Evolutionary conservation across 1,139 yeast species (phyloP), one percentile per base, ranked within the genome.

Genomic region (Geotrichum restrictum): DNA sequence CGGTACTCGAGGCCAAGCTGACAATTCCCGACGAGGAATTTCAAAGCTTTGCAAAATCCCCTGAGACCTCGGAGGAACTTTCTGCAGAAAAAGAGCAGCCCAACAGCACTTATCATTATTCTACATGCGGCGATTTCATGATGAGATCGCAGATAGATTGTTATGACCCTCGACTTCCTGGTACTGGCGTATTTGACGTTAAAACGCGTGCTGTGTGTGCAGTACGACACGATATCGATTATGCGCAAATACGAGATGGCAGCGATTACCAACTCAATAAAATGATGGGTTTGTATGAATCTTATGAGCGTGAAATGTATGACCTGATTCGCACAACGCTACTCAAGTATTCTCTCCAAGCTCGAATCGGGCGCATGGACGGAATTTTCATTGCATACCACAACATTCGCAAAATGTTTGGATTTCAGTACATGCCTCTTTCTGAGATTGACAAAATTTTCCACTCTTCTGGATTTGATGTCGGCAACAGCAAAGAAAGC

Each of bases 321-420:
- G 98, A 93, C 64, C 75, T 93, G 60, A 79, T 85, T n/a, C 73
- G 87, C 54, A 80, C 93, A 1, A 85, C 94, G 0, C 69, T 93
- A 69, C 72, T 93, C 61, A 93, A 93, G 68, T 93, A 91, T 65
- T 78, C 88, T 11, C 75, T 91, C 59, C 98, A 93, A 67, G 98
- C 97, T 0, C 76, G 97, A 57, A 86, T 93, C 46, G 98, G 98
- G 1, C 83, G 86, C 62, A 93, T 93, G 98, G 97, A 91, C 68
- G 98, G 98, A 5, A 88, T 93, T 3, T 89, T 87, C 61, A 75
- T 93, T 22, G 97, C 96, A 0, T 93, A 85, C 66, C 98, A 93
- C 69, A 93, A 91, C 65, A 77, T 89, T 52, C 77, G 80, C 43
- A 74, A 82, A 45, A 80, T 91, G 64, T 87, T 93, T 68, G 98